Conservation (phyloP, 2,329 filamentous ascomycete species). For the Ceratocystis harringtonii region DNA sequence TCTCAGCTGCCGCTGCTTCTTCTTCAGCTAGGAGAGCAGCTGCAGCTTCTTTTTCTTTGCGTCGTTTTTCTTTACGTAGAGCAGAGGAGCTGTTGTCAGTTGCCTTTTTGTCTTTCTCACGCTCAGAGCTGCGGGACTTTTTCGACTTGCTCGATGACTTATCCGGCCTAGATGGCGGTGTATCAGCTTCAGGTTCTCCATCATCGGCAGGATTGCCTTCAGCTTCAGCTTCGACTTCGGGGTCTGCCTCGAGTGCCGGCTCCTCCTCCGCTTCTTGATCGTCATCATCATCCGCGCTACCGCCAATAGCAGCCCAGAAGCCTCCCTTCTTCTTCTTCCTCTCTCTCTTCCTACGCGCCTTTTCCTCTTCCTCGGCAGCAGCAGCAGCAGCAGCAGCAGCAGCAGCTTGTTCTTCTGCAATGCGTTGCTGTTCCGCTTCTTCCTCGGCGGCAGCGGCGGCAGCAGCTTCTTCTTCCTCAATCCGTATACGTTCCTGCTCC, state of each 20-base stretch:
- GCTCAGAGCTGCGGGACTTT: slow-evolving; percentile 19
- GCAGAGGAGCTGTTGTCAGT: slow-evolving; percentile 19
- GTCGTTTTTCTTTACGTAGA: slow-evolving; percentile 20
- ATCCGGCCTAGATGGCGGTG: slow-evolving; percentile 17
- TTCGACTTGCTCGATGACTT: slow-evolving; percentile 27
- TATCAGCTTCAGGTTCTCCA: slow-evolving; percentile 18
- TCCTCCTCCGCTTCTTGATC: slow-evolving; percentile 19
- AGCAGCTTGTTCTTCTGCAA: slow-evolving; percentile 17
- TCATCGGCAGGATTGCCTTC: slow-evolving; percentile 4
- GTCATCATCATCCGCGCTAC: slow-evolving; percentile 16
- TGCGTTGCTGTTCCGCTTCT: slow-evolving; percentile 7
- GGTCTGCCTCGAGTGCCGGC: background rate
- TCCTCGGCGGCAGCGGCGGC: background rate
- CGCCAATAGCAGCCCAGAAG: slow-evolving; percentile 9
- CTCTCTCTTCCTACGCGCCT: slow-evolving; percentile 21
- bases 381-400: background rate
- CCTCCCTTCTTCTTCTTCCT: slow-evolving; percentile 22
- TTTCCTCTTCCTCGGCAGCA: slow-evolving; percentile 7
- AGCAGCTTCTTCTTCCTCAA: slow-evolving; percentile 6
- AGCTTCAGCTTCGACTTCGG: slow-evolving; percentile 20
- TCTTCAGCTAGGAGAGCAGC: slow-evolving; percentile 19
- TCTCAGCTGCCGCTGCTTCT: slow-evolving; percentile 15
- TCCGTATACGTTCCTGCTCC: slow-evolving; percentile 1
- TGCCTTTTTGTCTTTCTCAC: slow-evolving; percentile 15
- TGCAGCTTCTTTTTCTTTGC: slow-evolving; percentile 26